Percentiles rank a stretch among this genome's conserved stretches.
Conservation (phyloP, 148 eudicot species). For the Camellia japonica region DNA sequence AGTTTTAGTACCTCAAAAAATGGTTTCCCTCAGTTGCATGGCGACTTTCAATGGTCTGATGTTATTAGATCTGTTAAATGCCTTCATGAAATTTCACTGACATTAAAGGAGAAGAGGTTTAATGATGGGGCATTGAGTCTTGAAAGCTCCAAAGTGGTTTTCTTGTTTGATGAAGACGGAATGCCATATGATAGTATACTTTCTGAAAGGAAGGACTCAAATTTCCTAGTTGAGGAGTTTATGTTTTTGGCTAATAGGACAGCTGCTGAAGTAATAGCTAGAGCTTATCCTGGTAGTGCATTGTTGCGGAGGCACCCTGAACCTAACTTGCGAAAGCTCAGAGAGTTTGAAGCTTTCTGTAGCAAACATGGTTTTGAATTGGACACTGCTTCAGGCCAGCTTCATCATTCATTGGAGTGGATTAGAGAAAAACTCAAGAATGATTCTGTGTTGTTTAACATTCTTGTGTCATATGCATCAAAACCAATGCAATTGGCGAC, state of each 20-base stretch:
- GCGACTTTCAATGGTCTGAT: constrained; percentile 64
- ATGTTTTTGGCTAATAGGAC: constrained; percentile 94
- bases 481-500: constrained; percentile 86
- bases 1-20: constrained; percentile 19
- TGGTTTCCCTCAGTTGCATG: constrained; percentile 53
- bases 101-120: constrained; percentile 65
- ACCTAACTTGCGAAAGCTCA: constrained; percentile 72
- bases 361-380: constrained; percentile 68
- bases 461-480: constrained; percentile 72
- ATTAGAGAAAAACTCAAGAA: constrained; percentile 60
- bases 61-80: constrained; percentile 48
- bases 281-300: constrained; percentile 71
- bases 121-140: constrained; percentile 71
- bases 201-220: constrained; percentile 56
- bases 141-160: constrained; percentile 62
- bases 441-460: constrained; percentile 66
- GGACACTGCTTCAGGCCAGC: constrained; percentile 60
- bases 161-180: constrained; percentile 71
- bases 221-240: constrained; percentile 83
- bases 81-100: constrained; percentile 54
- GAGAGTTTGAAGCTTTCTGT: constrained; percentile 75
- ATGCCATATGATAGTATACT: constrained; percentile 61
- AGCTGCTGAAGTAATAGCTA: constrained; percentile 76
- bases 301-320: constrained; percentile 87
- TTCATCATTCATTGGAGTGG: constrained; percentile 59